These are phyloP conservation scores for Bombardia bombarda DNA, from an alignment of 495 filamentous ascomycete species.

Conservation along the genomic window DNA sequence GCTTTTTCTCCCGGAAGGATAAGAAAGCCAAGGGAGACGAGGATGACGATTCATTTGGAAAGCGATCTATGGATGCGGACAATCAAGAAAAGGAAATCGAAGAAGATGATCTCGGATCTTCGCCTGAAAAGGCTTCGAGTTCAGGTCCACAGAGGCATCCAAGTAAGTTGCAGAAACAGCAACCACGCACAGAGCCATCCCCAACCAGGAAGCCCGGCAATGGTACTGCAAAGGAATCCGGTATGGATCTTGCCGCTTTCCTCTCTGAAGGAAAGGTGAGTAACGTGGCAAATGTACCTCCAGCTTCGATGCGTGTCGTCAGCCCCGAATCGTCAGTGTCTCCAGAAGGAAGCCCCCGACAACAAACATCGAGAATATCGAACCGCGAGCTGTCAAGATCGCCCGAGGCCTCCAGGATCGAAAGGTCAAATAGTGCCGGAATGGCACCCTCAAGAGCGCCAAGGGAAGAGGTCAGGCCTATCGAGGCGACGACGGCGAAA, in stretches of 20 bases:
- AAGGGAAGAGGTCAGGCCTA: slow-evolving; percentile 35
- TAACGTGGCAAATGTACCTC: slow-evolving; percentile 35
- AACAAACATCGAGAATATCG: slow-evolving; percentile 20
- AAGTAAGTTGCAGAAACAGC: slow-evolving; percentile 69
- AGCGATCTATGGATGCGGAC: slow-evolving; percentile 46
- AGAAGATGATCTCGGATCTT: slow-evolving; percentile 32
- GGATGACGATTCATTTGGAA: slow-evolving; percentile 61
- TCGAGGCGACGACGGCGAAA: slow-evolving; percentile 43
- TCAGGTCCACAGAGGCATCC: slow-evolving; percentile 45
- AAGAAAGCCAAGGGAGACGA: slow-evolving; percentile 68
- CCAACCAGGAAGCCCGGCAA: slow-evolving; percentile 36
- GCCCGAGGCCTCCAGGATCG: slow-evolving; percentile 12
- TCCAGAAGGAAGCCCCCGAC: slow-evolving; percentile 28
- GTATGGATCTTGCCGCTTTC: slow-evolving; percentile 21
- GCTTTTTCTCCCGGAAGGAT: slow-evolving; percentile 91
- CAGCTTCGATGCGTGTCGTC: slow-evolving; percentile 54
- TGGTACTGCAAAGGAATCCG: slow-evolving; percentile 16
- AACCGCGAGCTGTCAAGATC: slow-evolving; percentile 9
- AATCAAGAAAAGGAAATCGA: slow-evolving; percentile 34
- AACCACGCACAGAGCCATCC: slow-evolving; percentile 46
- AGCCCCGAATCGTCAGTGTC: slow-evolving; percentile 42
- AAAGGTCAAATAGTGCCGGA: neutral
- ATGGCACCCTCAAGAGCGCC: slow-evolving; percentile 21
- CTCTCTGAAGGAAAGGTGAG: slow-evolving; percentile 33
- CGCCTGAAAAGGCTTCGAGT: slow-evolving; percentile 21